These are phyloP conservation scores for Lepidium campestre DNA, from an alignment of 441 rosid genomes.

Conservation along the genomic window DNA sequence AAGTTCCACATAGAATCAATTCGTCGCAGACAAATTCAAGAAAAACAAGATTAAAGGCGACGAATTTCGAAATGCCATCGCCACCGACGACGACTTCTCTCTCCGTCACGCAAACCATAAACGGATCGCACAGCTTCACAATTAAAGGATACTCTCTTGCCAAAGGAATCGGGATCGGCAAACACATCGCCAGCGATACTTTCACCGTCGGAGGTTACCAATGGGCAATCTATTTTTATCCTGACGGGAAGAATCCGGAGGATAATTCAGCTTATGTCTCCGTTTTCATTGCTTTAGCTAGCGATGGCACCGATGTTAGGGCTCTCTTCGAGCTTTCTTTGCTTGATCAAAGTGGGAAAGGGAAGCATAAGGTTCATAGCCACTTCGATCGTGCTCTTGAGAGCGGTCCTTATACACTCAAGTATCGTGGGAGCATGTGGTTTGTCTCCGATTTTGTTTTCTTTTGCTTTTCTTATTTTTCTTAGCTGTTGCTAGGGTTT, in stretches of 20 bases:
- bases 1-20: not conserved
- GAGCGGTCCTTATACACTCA: conserved; percentile 89
- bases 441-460: conserved; percentile 19
- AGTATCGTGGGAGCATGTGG: conserved; percentile 98
- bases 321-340: conserved; percentile 81
- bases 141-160: conserved; percentile 86
- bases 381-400: conserved; percentile 89
- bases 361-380: conserved; percentile 81
- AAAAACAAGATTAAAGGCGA: not conserved
- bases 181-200: conserved; percentile 88
- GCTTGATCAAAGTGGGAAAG: conserved; percentile 81
- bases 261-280: conserved; percentile 78
- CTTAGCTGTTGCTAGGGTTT: conserved; percentile 8
- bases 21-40: not conserved
- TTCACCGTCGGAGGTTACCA: conserved; percentile 79
- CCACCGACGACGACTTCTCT: conserved; percentile 76
- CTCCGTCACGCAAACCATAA: conserved; percentile 73
- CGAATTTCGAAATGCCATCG: conserved; percentile 29
- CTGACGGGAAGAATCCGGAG: conserved; percentile 86
- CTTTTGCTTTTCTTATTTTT: not conserved
- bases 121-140: conserved; percentile 83
- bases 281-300: conserved; percentile 85
- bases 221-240: conserved; percentile 92
- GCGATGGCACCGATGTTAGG: conserved; percentile 90
- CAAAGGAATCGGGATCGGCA: conserved; percentile 83